Evolutionary conservation across 208 protist species (phyloP).

Genomic region (Trypanosoma vivax): DNA sequence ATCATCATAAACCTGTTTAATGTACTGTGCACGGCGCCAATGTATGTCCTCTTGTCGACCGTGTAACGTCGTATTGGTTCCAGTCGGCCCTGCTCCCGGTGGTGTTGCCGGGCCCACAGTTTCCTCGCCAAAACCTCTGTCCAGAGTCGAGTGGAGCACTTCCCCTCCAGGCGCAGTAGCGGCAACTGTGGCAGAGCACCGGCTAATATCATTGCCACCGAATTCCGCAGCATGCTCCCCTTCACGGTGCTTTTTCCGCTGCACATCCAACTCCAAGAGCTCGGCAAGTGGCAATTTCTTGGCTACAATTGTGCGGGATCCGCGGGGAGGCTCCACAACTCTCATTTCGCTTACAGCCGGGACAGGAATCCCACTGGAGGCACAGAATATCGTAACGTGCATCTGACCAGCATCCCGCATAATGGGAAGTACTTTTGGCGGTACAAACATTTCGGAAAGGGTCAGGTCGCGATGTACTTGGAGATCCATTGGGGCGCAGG

Average conservation of each 20-base stretch:
- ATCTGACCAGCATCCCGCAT: constrained; percentile 73
- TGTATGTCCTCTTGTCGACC: constrained; percentile 41
- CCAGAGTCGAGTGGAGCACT: too few relatives aligned
- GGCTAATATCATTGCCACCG: too few relatives aligned
- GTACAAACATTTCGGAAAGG: constrained; percentile 62
- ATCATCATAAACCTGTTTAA: constrained; percentile 33
- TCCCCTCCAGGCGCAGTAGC: neutral
- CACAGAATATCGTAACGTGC: constrained; percentile 80
- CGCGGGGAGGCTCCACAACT: constrained; percentile 10
- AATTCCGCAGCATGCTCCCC: neutral
- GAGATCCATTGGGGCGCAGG: constrained; percentile 55
- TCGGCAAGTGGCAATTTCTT: constrained; percentile 64
- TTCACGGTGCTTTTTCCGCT: neutral
- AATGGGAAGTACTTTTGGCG: constrained; percentile 59
- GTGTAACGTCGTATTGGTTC: too few relatives aligned
- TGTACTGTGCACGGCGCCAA: constrained; percentile 53
- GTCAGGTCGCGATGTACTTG: constrained; percentile 64
- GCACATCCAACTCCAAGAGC: constrained; percentile 13
- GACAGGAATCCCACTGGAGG: constrained; percentile 17
- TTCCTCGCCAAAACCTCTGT: too few relatives aligned
- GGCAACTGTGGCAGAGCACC: neutral
- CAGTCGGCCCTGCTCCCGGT: neutral
- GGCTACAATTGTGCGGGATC: constrained; percentile 53
- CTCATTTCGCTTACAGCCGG: neutral
- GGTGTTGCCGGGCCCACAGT: neutral